A percentile compares a stretch with the other conserved stretches of the same genome.
Conservation (phyloP, 768 basidiomycete species). For the Filobasidium wieringae region DNA sequence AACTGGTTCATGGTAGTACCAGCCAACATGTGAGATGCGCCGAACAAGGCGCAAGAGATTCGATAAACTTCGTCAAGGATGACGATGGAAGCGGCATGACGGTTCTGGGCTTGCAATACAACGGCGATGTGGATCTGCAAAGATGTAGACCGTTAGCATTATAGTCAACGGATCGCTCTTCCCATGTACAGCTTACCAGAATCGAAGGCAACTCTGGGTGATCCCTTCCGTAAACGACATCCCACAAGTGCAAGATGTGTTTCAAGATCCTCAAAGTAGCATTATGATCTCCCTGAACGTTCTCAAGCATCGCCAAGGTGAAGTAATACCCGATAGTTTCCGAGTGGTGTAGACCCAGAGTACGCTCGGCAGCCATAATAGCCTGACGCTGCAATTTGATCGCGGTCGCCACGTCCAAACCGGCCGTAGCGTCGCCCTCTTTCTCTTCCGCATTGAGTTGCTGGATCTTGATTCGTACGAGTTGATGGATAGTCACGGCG, state of each 20-base stretch:
- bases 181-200: slow-evolving; percentile 28
- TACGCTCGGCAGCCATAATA: slow-evolving; percentile 41
- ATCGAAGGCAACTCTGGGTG: slow-evolving; percentile 40
- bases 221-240: slow-evolving; percentile 38
- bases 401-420: slow-evolving; percentile 37
- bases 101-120: slow-evolving; percentile 32
- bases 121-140: slow-evolving; percentile 35
- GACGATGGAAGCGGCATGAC: slow-evolving; percentile 30
- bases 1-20: slow-evolving; percentile 38
- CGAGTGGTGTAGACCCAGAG: slow-evolving; percentile 38
- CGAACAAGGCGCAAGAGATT: slow-evolving; percentile 33
- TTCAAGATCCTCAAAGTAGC: slow-evolving; percentile 36
- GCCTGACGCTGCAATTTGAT: slow-evolving; percentile 41
- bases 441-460: slow-evolving; percentile 29
- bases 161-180: background rate
- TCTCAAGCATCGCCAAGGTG: slow-evolving; percentile 42
- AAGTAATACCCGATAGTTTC: slow-evolving; percentile 41
- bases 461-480: slow-evolving; percentile 36
- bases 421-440: slow-evolving; percentile 32
- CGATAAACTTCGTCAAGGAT: slow-evolving; percentile 31
- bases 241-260: slow-evolving; percentile 40
- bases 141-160: background rate
- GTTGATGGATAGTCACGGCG: slow-evolving; percentile 39
- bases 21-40: slow-evolving; percentile 35
- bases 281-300: slow-evolving; percentile 37